Evolutionary conservation across 257 asterid genomes (phyloP).

Genomic region (Forsythia suspensa): DNA sequence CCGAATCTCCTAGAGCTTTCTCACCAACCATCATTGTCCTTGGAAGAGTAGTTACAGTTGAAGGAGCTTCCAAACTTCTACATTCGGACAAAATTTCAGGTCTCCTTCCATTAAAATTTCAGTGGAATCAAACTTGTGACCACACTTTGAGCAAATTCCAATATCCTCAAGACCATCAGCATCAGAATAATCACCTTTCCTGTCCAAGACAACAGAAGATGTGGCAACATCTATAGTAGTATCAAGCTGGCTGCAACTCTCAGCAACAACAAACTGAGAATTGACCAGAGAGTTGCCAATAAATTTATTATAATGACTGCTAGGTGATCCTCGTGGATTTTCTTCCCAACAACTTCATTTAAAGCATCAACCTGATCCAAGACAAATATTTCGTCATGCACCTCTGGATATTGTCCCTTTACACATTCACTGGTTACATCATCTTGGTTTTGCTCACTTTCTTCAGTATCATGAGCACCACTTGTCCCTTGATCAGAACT

Average conservation of each 20-base stretch:
- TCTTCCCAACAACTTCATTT: constrained; percentile 36
- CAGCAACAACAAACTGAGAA: constrained; percentile 25
- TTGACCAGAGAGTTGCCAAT: constrained; percentile 24
- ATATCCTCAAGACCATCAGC: constrained; percentile 33
- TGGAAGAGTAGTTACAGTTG: constrained; percentile 27
- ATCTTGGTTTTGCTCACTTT: constrained; percentile 67
- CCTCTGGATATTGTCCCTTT: constrained; percentile 38
- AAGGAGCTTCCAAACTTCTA: constrained; percentile 38
- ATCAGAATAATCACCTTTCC: constrained; percentile 25
- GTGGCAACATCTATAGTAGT: constrained; percentile 29
- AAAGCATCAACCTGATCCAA: constrained; percentile 61
- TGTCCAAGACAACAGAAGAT: constrained; percentile 37
- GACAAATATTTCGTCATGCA: constrained; percentile 63
- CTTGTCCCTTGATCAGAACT: constrained; percentile 76
- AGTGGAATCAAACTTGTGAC: constrained; percentile 32
- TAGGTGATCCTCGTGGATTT: constrained; percentile 31
- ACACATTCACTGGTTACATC: constrained; percentile 50
- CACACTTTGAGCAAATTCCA: constrained; percentile 63
- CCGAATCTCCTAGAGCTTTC: constrained; percentile 31
- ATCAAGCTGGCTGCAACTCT: constrained; percentile 34
- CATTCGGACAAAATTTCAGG: constrained; percentile 60
- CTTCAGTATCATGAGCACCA: constrained; percentile 73
- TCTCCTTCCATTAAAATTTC: constrained; percentile 49
- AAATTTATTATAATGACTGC: constrained; percentile 28
- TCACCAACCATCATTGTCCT: constrained; percentile 22